A percentile compares a stretch with the other conserved stretches of the same genome.
These are phyloP conservation scores for Boletus semigastroideus DNA, from an alignment of 1,284 basidiomycete genomes.

Conservation along the genomic window DNA sequence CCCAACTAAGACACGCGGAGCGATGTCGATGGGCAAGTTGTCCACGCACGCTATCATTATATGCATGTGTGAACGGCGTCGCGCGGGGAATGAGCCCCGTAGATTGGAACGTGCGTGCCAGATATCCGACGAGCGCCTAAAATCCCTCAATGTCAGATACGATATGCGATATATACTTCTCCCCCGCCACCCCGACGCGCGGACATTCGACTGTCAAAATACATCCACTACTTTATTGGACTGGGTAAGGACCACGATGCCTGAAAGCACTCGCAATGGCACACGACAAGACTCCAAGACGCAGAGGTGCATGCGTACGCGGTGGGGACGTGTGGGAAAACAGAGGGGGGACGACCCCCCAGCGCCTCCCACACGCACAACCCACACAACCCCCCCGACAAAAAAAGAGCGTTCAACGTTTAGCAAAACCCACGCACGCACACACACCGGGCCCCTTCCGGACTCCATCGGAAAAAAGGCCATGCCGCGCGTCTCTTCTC, in stretches of 20 bases:
- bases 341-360: neutral
- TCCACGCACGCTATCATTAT: too few relatives aligned
- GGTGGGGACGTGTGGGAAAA: neutral
- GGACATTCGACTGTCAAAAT: constrained; percentile 9
- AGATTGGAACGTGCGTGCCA: neutral
- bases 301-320: neutral
- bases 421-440: constrained; percentile 1
- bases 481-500: too few relatives aligned
- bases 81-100: neutral
- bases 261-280: constrained; percentile 14
- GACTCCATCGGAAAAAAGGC: too few relatives aligned
- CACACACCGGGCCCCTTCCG: neutral
- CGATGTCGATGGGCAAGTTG: neutral
- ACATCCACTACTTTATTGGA: constrained; percentile 23
- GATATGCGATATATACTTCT: constrained; percentile 13
- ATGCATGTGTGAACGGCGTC: too few relatives aligned
- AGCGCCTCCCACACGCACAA: neutral
- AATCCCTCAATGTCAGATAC: neutral
- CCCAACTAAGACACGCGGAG: neutral
- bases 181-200: neutral
- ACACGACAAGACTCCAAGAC: constrained; percentile 11
- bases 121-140: constrained; percentile 6
- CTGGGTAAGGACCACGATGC: constrained; percentile 18
- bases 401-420: constrained; percentile 18
- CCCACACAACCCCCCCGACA: neutral